These are phyloP conservation scores for Opeltia flavorubescens DNA, from an alignment of 495 filamentous ascomycete species.

Conservation along the genomic window DNA sequence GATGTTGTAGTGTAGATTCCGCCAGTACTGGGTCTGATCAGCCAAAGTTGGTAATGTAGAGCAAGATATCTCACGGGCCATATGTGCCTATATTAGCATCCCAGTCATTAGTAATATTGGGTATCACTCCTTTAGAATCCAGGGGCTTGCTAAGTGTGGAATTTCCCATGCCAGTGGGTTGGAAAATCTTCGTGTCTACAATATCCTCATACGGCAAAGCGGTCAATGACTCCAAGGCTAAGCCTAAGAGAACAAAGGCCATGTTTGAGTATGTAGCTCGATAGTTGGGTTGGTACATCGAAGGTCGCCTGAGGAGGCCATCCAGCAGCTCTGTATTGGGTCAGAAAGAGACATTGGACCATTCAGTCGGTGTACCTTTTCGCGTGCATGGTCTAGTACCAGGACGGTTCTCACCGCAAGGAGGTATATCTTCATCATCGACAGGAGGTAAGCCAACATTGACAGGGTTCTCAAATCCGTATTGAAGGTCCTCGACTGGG, in stretches of 20 bases:
- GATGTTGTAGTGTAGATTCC: slow-evolving; percentile 1
- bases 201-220: slow-evolving; percentile 10
- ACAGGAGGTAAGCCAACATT: slow-evolving; percentile 1
- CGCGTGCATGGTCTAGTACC: background rate
- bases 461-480: background rate
- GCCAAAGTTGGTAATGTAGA: too few species aligned
- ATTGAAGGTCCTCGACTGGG: background rate
- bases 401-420: background rate
- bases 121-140: slow-evolving; percentile 14
- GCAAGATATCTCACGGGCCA: slow-evolving; percentile 4
- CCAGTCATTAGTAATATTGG: slow-evolving; percentile 7
- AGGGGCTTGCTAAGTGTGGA: slow-evolving; percentile 10
- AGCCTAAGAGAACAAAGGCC: slow-evolving; percentile 20
- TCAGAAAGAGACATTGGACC: background rate
- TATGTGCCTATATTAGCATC: slow-evolving; percentile 8
- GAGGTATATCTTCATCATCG: background rate
- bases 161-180: slow-evolving; percentile 15
- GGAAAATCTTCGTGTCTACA: slow-evolving; percentile 14
- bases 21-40: background rate
- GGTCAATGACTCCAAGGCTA: slow-evolving; percentile 15
- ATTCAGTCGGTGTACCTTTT: too few species aligned
- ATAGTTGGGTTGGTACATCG: slow-evolving; percentile 16
- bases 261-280: slow-evolving; percentile 19
- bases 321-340: background rate
- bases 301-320: background rate